Conservation (phyloP, 495 filamentous ascomycete genomes). For the Diplogelasinospora grovesii region DNA sequence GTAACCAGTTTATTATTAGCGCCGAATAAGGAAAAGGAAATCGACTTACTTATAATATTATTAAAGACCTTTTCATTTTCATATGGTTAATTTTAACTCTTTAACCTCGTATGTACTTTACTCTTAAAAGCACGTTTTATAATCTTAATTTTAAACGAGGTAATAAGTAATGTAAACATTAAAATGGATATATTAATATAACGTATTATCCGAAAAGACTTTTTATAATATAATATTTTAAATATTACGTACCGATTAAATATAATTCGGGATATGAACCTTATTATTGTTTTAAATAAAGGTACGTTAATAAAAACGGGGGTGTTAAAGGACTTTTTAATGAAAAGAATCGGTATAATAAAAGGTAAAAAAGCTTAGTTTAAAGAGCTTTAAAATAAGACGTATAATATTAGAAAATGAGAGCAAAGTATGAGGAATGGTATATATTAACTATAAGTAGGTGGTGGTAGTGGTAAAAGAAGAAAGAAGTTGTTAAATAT, state of each 20-base stretch:
- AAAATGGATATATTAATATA: constrained; percentile 36
- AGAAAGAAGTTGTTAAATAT: no score
- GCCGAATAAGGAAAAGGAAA: no score
- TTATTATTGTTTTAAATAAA: constrained; percentile 32
- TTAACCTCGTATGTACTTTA: constrained; percentile 53
- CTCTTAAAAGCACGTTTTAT: constrained; percentile 26
- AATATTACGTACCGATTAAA: constrained; percentile 37
- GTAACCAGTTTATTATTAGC: not conserved
- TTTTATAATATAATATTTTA: constrained; percentile 37
- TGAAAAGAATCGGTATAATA: no score
- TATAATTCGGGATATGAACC: constrained; percentile 36
- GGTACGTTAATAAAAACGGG: constrained; percentile 33
- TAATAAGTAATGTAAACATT: constrained; percentile 31
- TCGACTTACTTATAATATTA: not conserved
- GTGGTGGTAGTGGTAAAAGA: no score
- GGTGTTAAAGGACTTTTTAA: constrained; percentile 21
- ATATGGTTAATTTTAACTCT: constrained; percentile 55
- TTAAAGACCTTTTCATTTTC: constrained; percentile 21
- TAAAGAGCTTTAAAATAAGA: no score
- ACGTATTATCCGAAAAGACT: constrained; percentile 32
- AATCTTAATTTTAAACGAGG: constrained; percentile 27
- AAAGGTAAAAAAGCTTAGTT: no score
- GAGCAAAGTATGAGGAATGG: no score
- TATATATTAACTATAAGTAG: no score
- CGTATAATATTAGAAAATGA: no score